Evolutionary conservation across 1,284 basidiomycete species (phyloP).

Genomic region (Boletellus dicymbophilus): DNA sequence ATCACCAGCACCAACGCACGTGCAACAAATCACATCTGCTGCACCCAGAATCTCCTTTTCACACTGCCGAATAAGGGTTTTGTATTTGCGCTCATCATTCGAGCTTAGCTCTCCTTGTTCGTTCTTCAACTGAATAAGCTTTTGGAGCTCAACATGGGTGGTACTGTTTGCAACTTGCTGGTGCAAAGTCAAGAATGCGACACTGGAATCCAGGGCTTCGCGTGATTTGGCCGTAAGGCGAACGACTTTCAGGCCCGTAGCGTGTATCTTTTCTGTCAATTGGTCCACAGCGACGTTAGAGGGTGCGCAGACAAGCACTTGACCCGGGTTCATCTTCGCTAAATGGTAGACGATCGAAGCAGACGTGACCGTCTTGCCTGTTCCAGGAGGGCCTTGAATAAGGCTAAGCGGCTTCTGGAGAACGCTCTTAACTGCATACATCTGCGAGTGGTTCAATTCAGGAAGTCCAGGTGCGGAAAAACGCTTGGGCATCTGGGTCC

Average conservation of each 20-base stretch:
- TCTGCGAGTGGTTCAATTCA: slow-evolving; percentile 98
- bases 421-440: slow-evolving; percentile 99
- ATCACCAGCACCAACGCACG: slow-evolving; percentile 98
- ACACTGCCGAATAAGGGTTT: slow-evolving; percentile 91
- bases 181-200: slow-evolving; percentile 93
- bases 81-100: slow-evolving; percentile 97
- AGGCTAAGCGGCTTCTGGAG: slow-evolving; percentile 98
- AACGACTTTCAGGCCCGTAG: slow-evolving; percentile 96
- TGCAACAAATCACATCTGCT: slow-evolving; percentile 98
- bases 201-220: slow-evolving; percentile 93
- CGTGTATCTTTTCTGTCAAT: slow-evolving; percentile 97
- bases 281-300: slow-evolving; percentile 99
- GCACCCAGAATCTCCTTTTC: slow-evolving; percentile 96
- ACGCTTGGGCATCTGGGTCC: slow-evolving; percentile 93
- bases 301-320: slow-evolving; percentile 98
- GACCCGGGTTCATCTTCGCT: slow-evolving; percentile 99
- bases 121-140: slow-evolving; percentile 96
- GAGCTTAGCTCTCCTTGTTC: slow-evolving; percentile 97
- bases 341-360: slow-evolving; percentile 99
- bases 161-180: slow-evolving; percentile 98
- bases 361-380: slow-evolving; percentile 99
- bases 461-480: slow-evolving; percentile 98
- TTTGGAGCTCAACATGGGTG: slow-evolving; percentile 93
- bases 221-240: slow-evolving; percentile 97
- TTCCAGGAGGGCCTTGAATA: slow-evolving; percentile 98